A percentile compares a stretch with the other conserved stretches of the same genome.
Evolutionary conservation across 1,284 basidiomycete genomes (phyloP).

Genomic region (Stygiomarasmius scandens): DNA sequence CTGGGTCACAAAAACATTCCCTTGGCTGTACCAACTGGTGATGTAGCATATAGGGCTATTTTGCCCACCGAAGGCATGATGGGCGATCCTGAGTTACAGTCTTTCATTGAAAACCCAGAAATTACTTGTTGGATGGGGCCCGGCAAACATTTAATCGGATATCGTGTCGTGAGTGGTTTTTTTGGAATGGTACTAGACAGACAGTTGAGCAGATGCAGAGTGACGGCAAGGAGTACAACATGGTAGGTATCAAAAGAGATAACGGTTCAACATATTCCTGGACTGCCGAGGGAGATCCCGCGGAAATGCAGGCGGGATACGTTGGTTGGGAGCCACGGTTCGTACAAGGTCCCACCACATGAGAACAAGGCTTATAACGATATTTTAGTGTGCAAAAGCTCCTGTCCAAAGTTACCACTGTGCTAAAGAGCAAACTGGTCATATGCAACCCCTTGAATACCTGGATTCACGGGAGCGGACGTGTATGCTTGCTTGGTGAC

Average conservation of each 20-base stretch:
- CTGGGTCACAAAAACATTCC: conserved; percentile 42
- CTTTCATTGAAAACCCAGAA: conserved; percentile 40
- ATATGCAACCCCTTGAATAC: conserved; percentile 41
- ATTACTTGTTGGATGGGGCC: conserved; percentile 52
- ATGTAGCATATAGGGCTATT: conserved; percentile 60
- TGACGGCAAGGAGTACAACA: conserved; percentile 46
- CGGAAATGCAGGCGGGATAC: conserved; percentile 49
- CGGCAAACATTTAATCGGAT: conserved; percentile 44
- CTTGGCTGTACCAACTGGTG: conserved; percentile 47
- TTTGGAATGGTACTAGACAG: conserved; percentile 14
- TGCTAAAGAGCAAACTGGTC: conserved; percentile 53
- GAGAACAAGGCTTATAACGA: conserved; percentile 14
- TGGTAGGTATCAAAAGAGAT: conserved; percentile 51
- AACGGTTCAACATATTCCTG: conserved; percentile 43
- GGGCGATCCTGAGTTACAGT: conserved; percentile 49
- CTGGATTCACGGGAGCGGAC: conserved; percentile 16
- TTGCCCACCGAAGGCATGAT: conserved; percentile 49
- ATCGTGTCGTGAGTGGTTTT: conserved; percentile 37
- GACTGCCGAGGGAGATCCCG: conserved; percentile 39
- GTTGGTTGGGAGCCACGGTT: conserved; percentile 51
- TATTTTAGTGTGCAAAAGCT: conserved; percentile 48
- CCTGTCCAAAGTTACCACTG: conserved; percentile 45
- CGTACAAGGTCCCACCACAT: background rate
- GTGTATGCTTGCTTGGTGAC: conserved; percentile 14
- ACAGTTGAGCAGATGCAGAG: conserved; percentile 26